Conservation (phyloP, 1,284 basidiomycete species). For the Melampsora americana region DNA sequence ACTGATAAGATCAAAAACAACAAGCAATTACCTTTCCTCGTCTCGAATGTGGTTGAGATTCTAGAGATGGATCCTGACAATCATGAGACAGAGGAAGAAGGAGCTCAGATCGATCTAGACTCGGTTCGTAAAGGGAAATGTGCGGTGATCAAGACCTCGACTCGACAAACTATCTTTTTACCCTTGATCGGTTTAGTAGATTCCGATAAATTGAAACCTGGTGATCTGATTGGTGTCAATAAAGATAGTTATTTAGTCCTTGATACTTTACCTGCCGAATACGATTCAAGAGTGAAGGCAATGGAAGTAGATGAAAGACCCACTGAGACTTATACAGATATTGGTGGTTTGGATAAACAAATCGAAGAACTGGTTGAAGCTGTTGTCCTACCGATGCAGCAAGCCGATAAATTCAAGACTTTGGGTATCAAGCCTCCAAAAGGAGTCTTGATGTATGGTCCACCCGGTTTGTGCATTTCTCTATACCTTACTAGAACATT, state of each 20-base stretch:
- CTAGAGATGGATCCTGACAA: conserved; percentile 85
- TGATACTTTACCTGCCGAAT: conserved; percentile 76
- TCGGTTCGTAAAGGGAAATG: conserved; percentile 94
- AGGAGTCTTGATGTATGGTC: conserved; percentile 74
- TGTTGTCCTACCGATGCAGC: conserved; percentile 76
- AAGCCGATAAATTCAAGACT: conserved; percentile 75
- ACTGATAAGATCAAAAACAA: conserved; percentile 99
- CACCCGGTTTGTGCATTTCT: conserved; percentile 61
- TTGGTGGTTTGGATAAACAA: conserved; percentile 76
- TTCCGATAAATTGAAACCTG: conserved; percentile 78
- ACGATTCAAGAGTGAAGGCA: conserved; percentile 73
- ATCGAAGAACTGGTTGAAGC: conserved; percentile 77
- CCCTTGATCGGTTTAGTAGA: conserved; percentile 96
- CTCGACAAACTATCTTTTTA: conserved; percentile 90
- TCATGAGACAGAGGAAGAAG: conserved; percentile 74
- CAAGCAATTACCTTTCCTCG: conserved; percentile 95
- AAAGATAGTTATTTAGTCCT: conserved; percentile 99
- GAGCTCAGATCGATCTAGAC: conserved; percentile 87
- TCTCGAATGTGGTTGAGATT: conserved; percentile 97
- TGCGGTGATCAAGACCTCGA: conserved; percentile 97
- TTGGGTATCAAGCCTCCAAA: conserved; percentile 76
- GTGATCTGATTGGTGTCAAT: conserved; percentile 96
- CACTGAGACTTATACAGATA: conserved; percentile 74
- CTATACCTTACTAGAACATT: background rate
- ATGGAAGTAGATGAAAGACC: conserved; percentile 90